These are phyloP conservation scores for Salix caprea DNA, from an alignment of 345 rosid genomes.

Conservation along the genomic window DNA sequence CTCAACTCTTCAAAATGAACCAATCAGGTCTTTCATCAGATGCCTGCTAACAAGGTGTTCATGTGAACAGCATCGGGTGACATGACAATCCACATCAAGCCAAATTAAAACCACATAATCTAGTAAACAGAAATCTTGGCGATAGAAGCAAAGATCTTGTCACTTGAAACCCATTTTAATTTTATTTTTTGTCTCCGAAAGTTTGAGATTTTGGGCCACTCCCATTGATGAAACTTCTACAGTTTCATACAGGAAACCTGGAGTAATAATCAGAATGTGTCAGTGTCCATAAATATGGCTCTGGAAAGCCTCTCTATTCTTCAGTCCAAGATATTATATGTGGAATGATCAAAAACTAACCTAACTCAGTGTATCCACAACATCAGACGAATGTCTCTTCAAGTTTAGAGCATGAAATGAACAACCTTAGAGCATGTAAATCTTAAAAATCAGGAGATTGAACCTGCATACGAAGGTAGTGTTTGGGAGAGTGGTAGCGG, in stretches of 20 bases:
- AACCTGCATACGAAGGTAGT: background rate
- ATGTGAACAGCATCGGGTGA: background rate
- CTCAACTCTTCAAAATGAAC: background rate
- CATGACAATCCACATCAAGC: background rate
- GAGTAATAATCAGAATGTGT: background rate
- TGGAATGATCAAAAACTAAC: background rate
- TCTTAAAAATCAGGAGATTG: too few relatives aligned
- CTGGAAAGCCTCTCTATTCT: background rate
- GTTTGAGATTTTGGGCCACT: background rate
- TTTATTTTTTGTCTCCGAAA: background rate
- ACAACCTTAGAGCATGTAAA: background rate
- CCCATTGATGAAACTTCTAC: background rate
- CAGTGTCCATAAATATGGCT: too few relatives aligned
- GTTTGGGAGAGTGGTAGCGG: too few relatives aligned
- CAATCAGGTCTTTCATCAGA: background rate
- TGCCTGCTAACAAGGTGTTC: background rate
- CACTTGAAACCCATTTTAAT: background rate
- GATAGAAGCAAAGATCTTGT: background rate
- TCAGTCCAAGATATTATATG: background rate
- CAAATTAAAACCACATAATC: background rate
- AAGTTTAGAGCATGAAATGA: background rate
- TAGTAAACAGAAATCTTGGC: background rate
- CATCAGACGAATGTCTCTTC: background rate
- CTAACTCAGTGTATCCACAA: background rate
- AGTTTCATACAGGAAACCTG: background rate